Evolutionary conservation across 2,329 filamentous ascomycete species (phyloP).

Genomic region (Cercospora beticola): DNA sequence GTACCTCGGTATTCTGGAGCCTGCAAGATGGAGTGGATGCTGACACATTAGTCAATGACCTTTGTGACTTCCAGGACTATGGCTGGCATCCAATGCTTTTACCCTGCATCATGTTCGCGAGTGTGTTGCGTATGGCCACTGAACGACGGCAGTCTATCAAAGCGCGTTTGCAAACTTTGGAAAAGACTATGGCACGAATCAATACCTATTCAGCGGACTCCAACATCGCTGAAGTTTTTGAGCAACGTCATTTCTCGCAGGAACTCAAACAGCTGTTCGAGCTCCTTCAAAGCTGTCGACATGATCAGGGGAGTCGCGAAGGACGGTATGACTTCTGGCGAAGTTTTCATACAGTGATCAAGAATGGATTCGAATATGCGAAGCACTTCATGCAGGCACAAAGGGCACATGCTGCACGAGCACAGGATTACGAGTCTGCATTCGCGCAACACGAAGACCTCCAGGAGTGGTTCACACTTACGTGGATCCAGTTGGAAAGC

Average conservation of each 20-base stretch:
- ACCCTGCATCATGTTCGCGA: conserved; percentile 26
- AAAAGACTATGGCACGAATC: conserved; percentile 14
- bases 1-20: neutral
- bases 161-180: conserved; percentile 14
- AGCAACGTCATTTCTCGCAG: neutral
- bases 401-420: neutral
- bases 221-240: neutral
- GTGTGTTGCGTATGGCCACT: conserved; percentile 12
- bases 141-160: conserved; percentile 21
- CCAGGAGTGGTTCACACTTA: neutral
- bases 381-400: neutral
- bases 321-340: conserved; percentile 26
- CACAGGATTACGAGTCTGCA: neutral
- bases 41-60: conserved; percentile 7
- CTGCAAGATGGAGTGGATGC: neutral
- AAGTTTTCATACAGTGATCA: conserved; percentile 16
- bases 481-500: neutral
- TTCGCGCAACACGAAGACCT: neutral
- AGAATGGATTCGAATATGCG: neutral
- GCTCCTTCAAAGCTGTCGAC: conserved; percentile 20
- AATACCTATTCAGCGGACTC: conserved; percentile 7
- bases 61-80: conserved; percentile 11
- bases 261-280: conserved; percentile 6
- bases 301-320: conserved; percentile 23
- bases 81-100: conserved; percentile 26